phyloP scores from a whole-genome alignment of 441 rosid genomes.

The Gossypium laxum region DNA sequence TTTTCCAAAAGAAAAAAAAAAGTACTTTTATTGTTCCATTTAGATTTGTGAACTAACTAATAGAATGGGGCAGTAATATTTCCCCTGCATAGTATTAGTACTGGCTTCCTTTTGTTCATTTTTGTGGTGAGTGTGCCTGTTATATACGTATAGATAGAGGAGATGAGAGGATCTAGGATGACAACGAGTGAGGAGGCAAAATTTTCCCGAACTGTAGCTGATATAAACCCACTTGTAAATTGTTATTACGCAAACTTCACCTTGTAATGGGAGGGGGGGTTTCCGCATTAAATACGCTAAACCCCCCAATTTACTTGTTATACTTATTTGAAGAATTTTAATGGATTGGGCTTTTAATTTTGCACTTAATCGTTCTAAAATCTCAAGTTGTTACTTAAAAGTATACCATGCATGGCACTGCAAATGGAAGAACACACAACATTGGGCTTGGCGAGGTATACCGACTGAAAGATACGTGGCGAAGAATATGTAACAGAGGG shows the following conservation, averaged over 20 bases:
- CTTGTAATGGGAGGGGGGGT: not conserved
- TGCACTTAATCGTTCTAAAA: no score
- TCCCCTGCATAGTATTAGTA: conserved; percentile 27
- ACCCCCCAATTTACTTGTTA: not conserved
- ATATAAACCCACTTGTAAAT: conserved; percentile 28
- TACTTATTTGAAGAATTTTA: no score
- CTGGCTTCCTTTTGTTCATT: conserved; percentile 15
- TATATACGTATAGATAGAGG: conserved; percentile 8
- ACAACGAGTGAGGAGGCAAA: conserved; percentile 16
- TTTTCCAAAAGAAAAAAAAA: not conserved
- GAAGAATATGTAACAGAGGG: not conserved
- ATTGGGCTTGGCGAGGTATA: not conserved
- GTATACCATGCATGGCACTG: no score
- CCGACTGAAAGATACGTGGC: not conserved
- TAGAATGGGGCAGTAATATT: conserved; percentile 27
- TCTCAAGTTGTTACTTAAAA: not conserved
- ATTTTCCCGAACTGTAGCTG: conserved; percentile 22
- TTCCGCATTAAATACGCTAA: not conserved
- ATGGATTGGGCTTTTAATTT: not conserved
- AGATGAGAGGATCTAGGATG: conserved; percentile 17
- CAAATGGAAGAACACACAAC: not conserved
- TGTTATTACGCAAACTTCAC: not conserved
- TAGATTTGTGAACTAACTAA: conserved; percentile 21
- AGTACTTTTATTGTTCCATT: not conserved
- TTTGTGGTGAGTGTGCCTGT: conserved; percentile 30